These are phyloP conservation scores for Aquilaria yunnanensis DNA, from an alignment of 345 rosid species.

Conservation along the genomic window DNA sequence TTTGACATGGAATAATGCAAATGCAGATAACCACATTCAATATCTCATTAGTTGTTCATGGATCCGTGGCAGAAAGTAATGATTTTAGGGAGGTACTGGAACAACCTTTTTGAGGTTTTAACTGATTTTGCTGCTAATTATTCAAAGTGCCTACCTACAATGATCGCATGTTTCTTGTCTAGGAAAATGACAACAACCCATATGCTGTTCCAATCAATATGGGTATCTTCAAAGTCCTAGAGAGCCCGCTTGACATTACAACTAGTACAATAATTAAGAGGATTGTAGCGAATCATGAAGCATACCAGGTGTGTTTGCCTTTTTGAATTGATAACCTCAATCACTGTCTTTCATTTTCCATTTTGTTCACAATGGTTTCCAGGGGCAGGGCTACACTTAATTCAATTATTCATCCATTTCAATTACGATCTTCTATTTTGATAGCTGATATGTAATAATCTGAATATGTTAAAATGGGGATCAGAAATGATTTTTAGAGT, in stretches of 20 bases:
- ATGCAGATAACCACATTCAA: constrained; percentile 64
- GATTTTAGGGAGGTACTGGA: constrained; percentile 46
- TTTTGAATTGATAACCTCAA: not conserved
- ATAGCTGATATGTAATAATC: not conserved
- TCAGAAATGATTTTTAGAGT: not conserved
- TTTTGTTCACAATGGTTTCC: not conserved
- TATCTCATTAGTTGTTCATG: constrained; percentile 65
- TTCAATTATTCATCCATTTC: not conserved
- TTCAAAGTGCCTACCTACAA: not conserved
- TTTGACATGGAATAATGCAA: constrained; percentile 8
- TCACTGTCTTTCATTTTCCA: not conserved
- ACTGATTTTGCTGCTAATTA: constrained; percentile 2
- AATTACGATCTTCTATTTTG: not conserved
- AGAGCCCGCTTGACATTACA: constrained; percentile 65
- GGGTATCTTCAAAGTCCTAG: constrained; percentile 62
- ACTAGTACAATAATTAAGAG: constrained; percentile 65
- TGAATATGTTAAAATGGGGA: not conserved
- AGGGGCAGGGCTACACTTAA: not conserved
- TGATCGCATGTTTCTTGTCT: not conserved
- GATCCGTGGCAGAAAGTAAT: constrained; percentile 52
- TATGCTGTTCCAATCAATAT: constrained; percentile 58
- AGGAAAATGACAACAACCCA: constrained; percentile 64
- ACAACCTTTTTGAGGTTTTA: not conserved
- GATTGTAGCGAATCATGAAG: constrained; percentile 72
- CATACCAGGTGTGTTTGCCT: constrained; percentile 43